Percentiles rank a stretch among this genome's conserved stretches.
These are phyloP conservation scores for Dimargaris cristalligena DNA, from an alignment of 192 early-diverging fungal genomes.

Conservation along the genomic window DNA sequence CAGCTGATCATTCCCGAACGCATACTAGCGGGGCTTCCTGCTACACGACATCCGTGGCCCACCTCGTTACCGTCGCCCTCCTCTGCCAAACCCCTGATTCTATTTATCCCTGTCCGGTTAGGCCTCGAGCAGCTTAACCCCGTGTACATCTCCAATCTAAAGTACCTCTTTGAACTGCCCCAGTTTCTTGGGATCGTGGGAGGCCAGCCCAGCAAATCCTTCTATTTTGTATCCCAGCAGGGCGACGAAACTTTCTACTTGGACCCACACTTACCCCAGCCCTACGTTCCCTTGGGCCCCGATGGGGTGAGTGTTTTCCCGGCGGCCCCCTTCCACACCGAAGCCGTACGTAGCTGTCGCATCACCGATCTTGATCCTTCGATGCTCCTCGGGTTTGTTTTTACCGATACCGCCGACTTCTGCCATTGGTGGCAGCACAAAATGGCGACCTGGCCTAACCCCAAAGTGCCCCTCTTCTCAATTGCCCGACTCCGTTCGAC, in stretches of 20 bases:
- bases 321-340: constrained; percentile 26
- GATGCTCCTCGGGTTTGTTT: constrained; percentile 31
- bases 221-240: constrained; percentile 28
- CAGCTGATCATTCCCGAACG: constrained; percentile 28
- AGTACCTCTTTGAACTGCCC: constrained; percentile 28
- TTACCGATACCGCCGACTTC: constrained; percentile 15
- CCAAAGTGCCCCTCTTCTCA: background rate
- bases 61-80: constrained; percentile 16
- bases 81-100: constrained; percentile 12
- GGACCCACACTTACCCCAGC: constrained; percentile 30
- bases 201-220: constrained; percentile 28
- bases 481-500: background rate
- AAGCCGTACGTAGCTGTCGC: constrained; percentile 25
- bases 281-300: constrained; percentile 19
- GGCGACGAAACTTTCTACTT: constrained; percentile 30
- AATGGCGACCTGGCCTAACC: background rate
- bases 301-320: constrained; percentile 21
- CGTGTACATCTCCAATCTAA: constrained; percentile 25
- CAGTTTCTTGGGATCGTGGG: constrained; percentile 31
- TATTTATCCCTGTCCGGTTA: constrained; percentile 32
- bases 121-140: constrained; percentile 26
- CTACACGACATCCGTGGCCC: constrained; percentile 9
- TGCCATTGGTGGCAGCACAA: background rate
- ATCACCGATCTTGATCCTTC: constrained; percentile 29
- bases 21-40: constrained; percentile 19